These are phyloP conservation scores for Epichloe coenophiala DNA, from an alignment of 2,329 filamentous ascomycete species.

Conservation along the genomic window DNA sequence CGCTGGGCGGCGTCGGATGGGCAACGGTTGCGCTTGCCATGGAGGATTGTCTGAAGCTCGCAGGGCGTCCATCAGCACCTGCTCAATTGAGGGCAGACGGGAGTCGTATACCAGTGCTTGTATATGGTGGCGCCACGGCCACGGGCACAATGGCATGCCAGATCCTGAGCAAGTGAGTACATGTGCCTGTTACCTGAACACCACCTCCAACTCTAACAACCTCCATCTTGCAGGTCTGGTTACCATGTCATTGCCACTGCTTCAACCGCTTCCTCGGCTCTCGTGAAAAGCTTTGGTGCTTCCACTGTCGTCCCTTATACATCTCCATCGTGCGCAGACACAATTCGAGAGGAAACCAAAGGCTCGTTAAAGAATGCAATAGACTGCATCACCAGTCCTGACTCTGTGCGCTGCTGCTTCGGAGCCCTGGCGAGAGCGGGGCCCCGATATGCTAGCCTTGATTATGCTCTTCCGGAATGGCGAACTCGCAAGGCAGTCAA, in stretches of 20 bases:
- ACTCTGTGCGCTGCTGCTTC: background rate
- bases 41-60: conserved; percentile 2
- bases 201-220: background rate
- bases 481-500: conserved; percentile 37
- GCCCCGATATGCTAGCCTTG: background rate
- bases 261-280: background rate
- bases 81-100: background rate
- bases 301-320: background rate
- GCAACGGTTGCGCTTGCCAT: conserved; percentile 10
- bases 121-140: conserved; percentile 17
- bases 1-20: conserved; percentile 14
- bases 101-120: conserved; percentile 11
- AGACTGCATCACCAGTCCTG: background rate
- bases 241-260: background rate
- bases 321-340: background rate
- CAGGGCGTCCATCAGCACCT: conserved; percentile 4
- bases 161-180: conserved; percentile 13
- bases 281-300: background rate
- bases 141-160: conserved; percentile 17
- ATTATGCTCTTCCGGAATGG: background rate
- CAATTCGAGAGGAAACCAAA: background rate
- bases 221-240: background rate
- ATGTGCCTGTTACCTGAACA: too few relatives aligned
- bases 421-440: background rate
- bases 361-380: background rate